Evolutionary conservation across 441 rosid genomes (phyloP), one percentile per base, ranked within the genome.

Genomic region (Metrosideros polymorpha): DNA sequence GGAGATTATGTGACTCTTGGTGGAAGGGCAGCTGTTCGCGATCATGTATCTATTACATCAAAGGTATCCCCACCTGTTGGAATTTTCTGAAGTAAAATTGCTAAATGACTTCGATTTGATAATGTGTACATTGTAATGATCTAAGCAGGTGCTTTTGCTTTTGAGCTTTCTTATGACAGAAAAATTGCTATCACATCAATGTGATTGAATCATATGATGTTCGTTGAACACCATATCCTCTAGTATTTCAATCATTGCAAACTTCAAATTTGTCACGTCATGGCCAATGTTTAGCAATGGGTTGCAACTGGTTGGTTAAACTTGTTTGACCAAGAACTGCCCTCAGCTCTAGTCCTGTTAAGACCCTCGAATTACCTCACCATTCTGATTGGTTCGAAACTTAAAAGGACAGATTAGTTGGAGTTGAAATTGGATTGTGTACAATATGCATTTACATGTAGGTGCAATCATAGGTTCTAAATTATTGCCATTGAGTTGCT

Each of bases 1-100:
- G 97, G 97, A 85, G 97, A 94, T 89, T 92, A 88, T 77, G 93
- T 93, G 84, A 91, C 92, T 86, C 85, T 94, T 10, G 97, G 94
- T 53, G 98, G 97, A 83, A 93, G 95, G 85, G 96, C 89, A 51
- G 96, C 97, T 84, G 91, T 96, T 86, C 89, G 93, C 43, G 95
- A 94, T 87, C 98, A 94, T 85, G 94, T 93, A 85, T 92, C 93
- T 63, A 93, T 94, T 57, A 90, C 88, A 85, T 93, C 95, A 53
- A 94, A 92, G 97, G 97, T 95, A 91, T 77, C 12, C 83, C 12
- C 83, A 30, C 53, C 87, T 10, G 50, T 19, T 77, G 39, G 17
- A 39, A 71, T 71, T 71, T 42, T 71, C n/a, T 22, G 79, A 71
- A 19, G 45, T 66, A 18, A 35, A 19, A 22, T 19, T 32, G 7